These are phyloP conservation scores for Flagelloscypha sp. DNA, from an alignment of 768 basidiomycete species.

Conservation along the genomic window DNA sequence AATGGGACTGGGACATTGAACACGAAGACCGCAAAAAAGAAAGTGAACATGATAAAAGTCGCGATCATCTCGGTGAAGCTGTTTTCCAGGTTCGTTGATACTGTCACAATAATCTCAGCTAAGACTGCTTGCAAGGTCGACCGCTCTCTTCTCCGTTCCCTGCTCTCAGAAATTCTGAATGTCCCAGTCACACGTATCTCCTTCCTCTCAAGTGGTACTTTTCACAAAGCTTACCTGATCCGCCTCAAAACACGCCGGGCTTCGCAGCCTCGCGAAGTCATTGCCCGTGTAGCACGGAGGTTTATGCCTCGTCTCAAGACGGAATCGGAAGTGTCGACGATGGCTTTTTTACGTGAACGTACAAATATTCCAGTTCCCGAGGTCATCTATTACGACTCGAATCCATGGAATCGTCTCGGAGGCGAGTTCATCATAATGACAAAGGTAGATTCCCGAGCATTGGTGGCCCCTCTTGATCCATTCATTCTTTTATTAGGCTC, in stretches of 20 bases:
- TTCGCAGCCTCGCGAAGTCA: too few species aligned
- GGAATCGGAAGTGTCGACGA: conserved; percentile 80
- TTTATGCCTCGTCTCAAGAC: conserved; percentile 86
- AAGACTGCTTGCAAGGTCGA: too few species aligned
- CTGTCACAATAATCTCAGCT: too few species aligned
- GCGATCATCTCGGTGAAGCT: too few species aligned
- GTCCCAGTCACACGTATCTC: conserved; percentile 59
- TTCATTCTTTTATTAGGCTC: conserved; percentile 40
- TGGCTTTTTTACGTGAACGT: conserved; percentile 67
- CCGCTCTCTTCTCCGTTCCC: conserved; percentile 63
- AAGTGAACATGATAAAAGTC: too few species aligned
- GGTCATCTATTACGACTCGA: conserved; percentile 72
- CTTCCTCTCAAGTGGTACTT: conserved; percentile 75
- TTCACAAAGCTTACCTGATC: conserved; percentile 57
- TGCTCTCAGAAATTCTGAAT: conserved; percentile 63
- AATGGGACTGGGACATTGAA: conserved; percentile 69
- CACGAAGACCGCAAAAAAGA: conserved; percentile 63
- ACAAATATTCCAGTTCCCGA: conserved; percentile 67
- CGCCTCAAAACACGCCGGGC: conserved; percentile 1
- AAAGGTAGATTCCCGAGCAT: conserved; percentile 42
- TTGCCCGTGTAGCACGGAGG: conserved; percentile 74
- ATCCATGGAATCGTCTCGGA: conserved; percentile 77
- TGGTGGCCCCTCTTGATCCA: conserved; percentile 4
- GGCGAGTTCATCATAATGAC: conserved; percentile 86
- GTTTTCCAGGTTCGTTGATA: too few species aligned